Evolutionary conservation across 345 rosid genomes (phyloP), one percentile per base, ranked within the genome.

Genomic region (Corchorus olitorius): DNA sequence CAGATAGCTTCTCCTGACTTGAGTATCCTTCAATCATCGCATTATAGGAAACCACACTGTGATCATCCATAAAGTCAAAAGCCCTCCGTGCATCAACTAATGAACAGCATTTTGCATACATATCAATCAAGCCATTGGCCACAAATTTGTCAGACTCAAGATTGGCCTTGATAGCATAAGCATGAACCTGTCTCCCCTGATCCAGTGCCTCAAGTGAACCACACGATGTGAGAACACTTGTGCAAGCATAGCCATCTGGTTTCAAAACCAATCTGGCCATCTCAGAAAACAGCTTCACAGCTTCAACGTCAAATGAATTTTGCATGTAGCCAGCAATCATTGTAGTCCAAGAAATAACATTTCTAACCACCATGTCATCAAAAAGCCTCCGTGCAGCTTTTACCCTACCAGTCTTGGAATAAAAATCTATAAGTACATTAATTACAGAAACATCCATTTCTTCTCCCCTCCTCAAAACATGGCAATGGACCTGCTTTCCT

Each of bases 1-100:
- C 92, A 19, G 53, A 71, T 14, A 86, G 86, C 72, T 83, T 84
- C 71, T 83, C 92, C 41, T 80, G 75, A 56, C 89, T 85, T 54
- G 97, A 86, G 84, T 89, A 93, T 72, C 98, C 98, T 87, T 90
- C 90, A 33, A 93, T 90, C 76, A 93, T 82, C 58, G 93, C 88
- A 84, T 91, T 93, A 52, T 83, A 93, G 20, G 87, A 88, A 68
- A 93, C 81, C 74, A 85, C 88, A 75, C 84, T 88, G 72, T 62
- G 85, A 73, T 74, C 76, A 55, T 54, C 71, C 77, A 85, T 85
- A 62, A 20, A 19, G 82, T 91, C 83, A 45, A 93, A 90, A 79
- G 82, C 83, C 78, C 80, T 76, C 79, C 93, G 88, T 10, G 90
- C 92, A 78, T 90, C 87, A 11, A 39, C 73, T 80, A 90, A 80